A percentile compares a stretch with the other conserved stretches of the same genome.
phyloP scores from a whole-genome alignment of 495 filamentous ascomycete species.

The Penicillium pancosmium region DNA sequence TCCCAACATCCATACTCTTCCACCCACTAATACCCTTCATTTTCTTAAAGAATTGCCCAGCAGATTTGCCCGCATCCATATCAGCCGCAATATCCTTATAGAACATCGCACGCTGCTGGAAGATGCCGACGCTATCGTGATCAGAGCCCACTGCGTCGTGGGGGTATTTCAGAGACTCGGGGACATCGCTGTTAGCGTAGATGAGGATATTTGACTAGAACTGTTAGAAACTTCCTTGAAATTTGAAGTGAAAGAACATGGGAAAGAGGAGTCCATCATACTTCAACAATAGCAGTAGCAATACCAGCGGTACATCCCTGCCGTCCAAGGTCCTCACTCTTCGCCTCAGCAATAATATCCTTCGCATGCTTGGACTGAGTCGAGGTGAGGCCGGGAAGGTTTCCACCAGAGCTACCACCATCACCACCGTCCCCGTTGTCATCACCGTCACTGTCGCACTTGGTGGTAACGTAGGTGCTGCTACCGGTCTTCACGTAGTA shows the following conservation, averaged over 20 bases:
- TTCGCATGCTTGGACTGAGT: slow-evolving; percentile 23
- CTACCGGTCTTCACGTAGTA: slow-evolving; percentile 15
- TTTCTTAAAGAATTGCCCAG: slow-evolving; percentile 19
- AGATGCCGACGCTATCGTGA: slow-evolving; percentile 24
- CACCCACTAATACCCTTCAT: slow-evolving; percentile 21
- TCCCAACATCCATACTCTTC: slow-evolving; percentile 23
- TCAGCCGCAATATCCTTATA: slow-evolving; percentile 23
- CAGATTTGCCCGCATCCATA: slow-evolving; percentile 22
- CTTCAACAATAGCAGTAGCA: slow-evolving; percentile 5
- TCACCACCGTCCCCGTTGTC: not conserved
- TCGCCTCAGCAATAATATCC: slow-evolving; percentile 20
- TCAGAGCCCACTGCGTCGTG: slow-evolving; percentile 21
- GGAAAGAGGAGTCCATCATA: not conserved
- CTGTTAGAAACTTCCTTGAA: not conserved
- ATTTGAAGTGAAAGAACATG: too few relatives aligned
- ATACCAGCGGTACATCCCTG: slow-evolving; percentile 25
- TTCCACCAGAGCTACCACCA: not conserved
- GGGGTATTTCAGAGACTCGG: slow-evolving; percentile 7
- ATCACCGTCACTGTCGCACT: not conserved
- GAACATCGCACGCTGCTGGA: slow-evolving; percentile 24
- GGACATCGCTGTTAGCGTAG: not conserved
- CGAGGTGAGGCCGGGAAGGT: slow-evolving; percentile 17
- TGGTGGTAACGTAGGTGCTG: slow-evolving; percentile 2
- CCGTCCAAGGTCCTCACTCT: slow-evolving; percentile 16
- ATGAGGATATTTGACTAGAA: not conserved